A percentile compares a stretch with the other conserved stretches of the same genome.
Conservation (phyloP, 257 asterid species). For the Echium plantagineum region DNA sequence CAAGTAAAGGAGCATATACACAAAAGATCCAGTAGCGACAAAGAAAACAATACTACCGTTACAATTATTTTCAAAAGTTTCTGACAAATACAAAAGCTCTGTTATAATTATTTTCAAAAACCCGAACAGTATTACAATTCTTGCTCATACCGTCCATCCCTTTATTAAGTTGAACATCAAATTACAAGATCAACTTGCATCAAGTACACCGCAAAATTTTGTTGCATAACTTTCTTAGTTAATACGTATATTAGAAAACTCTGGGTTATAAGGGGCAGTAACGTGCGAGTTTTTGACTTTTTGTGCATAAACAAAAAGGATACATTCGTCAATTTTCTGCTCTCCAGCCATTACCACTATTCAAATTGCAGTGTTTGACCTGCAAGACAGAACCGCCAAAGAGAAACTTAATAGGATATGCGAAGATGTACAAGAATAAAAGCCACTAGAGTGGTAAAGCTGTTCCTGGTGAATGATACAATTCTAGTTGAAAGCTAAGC, state of each 20-base stretch:
- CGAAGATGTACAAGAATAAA: background rate
- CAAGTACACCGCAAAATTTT: background rate
- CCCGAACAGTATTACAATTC: background rate
- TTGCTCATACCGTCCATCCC: background rate
- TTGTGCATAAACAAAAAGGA: background rate
- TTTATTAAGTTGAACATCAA: background rate
- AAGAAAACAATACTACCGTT: background rate
- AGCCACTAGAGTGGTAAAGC: background rate
- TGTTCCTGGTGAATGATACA: background rate
- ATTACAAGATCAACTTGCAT: background rate
- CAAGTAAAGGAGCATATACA: background rate
- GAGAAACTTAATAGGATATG: background rate
- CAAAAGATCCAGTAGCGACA: background rate
- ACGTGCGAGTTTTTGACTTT: background rate
- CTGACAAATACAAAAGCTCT: background rate
- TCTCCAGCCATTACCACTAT: constrained; percentile 4
- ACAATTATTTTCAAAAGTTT: background rate
- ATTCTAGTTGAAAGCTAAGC: too few species aligned
- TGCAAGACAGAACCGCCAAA: background rate
- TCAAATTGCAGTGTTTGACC: constrained; percentile 1
- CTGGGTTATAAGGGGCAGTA: background rate
- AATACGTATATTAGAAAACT: too few species aligned
- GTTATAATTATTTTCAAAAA: background rate
- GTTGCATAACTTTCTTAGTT: too few species aligned
- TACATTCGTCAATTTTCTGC: constrained; percentile 2